Evolutionary conservation across 805 yeast genomes (phyloP).

Genomic region (Isabelozyma heimii): DNA sequence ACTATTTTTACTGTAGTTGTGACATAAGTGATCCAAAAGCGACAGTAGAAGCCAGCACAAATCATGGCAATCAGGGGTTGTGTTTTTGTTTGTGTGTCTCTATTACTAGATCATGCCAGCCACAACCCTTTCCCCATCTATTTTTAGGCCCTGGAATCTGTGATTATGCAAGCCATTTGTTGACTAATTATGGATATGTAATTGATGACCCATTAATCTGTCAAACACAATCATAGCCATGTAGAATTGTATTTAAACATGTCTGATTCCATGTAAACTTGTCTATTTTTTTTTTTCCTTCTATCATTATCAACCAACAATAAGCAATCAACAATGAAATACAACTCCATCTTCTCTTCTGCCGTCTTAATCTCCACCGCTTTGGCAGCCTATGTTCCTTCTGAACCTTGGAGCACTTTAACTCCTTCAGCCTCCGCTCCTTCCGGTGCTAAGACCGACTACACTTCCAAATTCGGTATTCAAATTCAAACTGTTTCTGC

Average conservation of each 20-base stretch:
- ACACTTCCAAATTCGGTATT: slow-evolving; percentile 61
- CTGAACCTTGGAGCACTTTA: slow-evolving; percentile 69
- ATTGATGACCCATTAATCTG: neutral
- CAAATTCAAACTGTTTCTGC: slow-evolving; percentile 55
- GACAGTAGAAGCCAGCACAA: neutral
- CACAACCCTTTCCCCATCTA: neutral
- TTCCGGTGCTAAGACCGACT: slow-evolving; percentile 56
- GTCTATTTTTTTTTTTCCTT: neutral
- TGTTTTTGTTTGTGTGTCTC: neutral
- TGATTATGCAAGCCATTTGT: slow-evolving; percentile 1
- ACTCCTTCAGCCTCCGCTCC: slow-evolving; percentile 57
- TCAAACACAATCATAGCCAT: too few species aligned
- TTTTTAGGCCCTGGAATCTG: neutral
- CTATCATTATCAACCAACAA: neutral
- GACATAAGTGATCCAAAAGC: neutral
- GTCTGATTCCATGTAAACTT: too few species aligned
- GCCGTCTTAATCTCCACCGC: slow-evolving; percentile 48
- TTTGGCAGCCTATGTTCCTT: slow-evolving; percentile 61
- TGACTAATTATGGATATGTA: neutral
- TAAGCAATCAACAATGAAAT: slow-evolving; percentile 3
- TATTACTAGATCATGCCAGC: too few species aligned
- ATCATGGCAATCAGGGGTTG: neutral
- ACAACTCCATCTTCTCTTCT: slow-evolving; percentile 3
- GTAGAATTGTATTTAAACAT: too few species aligned
- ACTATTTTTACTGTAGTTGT: too few species aligned